Conservation (phyloP, 345 rosid species). For the Hibiscus mutabilis region DNA sequence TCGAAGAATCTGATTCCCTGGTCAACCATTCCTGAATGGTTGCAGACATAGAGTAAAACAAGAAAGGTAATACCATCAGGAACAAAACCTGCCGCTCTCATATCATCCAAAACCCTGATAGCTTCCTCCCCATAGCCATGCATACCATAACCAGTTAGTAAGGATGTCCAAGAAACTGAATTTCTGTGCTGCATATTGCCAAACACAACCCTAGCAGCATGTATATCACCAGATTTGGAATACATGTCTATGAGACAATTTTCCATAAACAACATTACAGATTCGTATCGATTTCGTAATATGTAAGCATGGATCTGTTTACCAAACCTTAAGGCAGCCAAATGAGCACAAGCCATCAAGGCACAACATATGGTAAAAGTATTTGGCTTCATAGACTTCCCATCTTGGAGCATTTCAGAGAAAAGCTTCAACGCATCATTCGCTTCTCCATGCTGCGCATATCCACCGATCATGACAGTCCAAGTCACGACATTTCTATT, state of each 20-base stretch:
- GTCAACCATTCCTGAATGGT: constrained; percentile 80
- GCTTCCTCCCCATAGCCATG: constrained; percentile 74
- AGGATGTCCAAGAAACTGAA: constrained; percentile 75
- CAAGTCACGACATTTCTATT: constrained; percentile 71
- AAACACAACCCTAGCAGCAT: constrained; percentile 51
- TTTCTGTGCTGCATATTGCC: constrained; percentile 49
- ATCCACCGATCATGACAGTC: constrained; percentile 85
- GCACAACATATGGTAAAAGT: constrained; percentile 70
- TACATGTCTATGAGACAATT: constrained; percentile 87
- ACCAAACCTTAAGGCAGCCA: constrained; percentile 63
- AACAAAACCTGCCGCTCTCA: constrained; percentile 47
- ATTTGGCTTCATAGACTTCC: constrained; percentile 51
- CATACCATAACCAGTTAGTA: constrained; percentile 81
- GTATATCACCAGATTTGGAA: constrained; percentile 64
- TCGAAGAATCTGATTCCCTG: constrained; percentile 59
- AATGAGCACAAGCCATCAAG: constrained; percentile 70
- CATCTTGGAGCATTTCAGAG: constrained; percentile 46
- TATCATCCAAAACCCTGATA: constrained; percentile 46
- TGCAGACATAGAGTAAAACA: constrained; percentile 76
- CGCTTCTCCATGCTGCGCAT: constrained; percentile 77
- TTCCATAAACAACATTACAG: constrained; percentile 33
- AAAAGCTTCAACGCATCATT: constrained; percentile 62
- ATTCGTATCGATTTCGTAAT: constrained; percentile 41
- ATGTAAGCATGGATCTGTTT: constrained; percentile 64
- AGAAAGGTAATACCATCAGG: constrained; percentile 67